These are phyloP conservation scores for Cymodocea nodosa DNA, from an alignment of 116 monocot genomes.

Conservation along the genomic window DNA sequence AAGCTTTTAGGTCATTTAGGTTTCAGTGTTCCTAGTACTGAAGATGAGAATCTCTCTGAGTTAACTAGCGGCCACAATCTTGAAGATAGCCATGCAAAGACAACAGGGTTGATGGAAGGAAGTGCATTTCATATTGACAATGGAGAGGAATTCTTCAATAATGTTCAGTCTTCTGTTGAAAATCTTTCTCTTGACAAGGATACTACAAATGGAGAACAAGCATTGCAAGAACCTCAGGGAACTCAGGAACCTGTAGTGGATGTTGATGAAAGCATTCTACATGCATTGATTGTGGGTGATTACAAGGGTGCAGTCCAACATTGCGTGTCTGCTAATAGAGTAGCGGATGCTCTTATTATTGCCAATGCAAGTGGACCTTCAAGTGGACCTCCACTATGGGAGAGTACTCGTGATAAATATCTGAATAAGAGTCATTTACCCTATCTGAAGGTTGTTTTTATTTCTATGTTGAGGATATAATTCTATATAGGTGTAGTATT, in stretches of 20 bases:
- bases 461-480: background rate
- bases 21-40: constrained; percentile 43
- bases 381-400: constrained; percentile 75
- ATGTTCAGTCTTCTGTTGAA: constrained; percentile 36
- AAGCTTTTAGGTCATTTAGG: constrained; percentile 87
- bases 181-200: constrained; percentile 10
- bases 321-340: constrained; percentile 65
- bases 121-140: constrained; percentile 52
- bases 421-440: constrained; percentile 60
- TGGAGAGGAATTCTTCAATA: constrained; percentile 96
- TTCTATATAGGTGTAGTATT: background rate
- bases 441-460: constrained; percentile 69
- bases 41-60: constrained; percentile 19
- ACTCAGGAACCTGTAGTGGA: constrained; percentile 18
- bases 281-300: constrained; percentile 84
- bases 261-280: constrained; percentile 70
- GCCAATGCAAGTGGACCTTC: constrained; percentile 80
- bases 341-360: constrained; percentile 99
- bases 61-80: constrained; percentile 29
- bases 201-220: constrained; percentile 29
- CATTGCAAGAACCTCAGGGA: constrained; percentile 17
- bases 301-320: constrained; percentile 77
- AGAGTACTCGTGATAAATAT: constrained; percentile 68
- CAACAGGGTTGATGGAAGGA: constrained; percentile 8
- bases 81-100: constrained; percentile 23